Conservation (phyloP, 805 yeast genomes). For the Suhomyces sp. region DNA sequence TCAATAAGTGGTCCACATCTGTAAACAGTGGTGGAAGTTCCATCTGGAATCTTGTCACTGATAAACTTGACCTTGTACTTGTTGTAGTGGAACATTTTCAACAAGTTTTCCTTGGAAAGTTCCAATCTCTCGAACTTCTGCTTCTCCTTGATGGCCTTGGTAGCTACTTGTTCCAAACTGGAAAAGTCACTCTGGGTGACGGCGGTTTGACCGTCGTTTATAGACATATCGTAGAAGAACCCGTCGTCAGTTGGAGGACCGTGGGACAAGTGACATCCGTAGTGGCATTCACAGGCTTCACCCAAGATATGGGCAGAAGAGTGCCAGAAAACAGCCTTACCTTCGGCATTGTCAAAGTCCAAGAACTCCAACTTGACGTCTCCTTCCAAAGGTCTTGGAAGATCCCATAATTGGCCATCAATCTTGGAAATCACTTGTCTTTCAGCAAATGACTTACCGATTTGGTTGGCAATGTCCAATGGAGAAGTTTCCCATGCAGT, state of each 20-base stretch:
- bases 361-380: conserved; percentile 70
- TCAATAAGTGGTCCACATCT: conserved; percentile 97
- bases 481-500: conserved; percentile 90
- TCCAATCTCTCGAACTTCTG: conserved; percentile 93
- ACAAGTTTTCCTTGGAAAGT: conserved; percentile 84
- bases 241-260: conserved; percentile 99
- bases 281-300: conserved; percentile 95
- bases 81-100: conserved; percentile 92
- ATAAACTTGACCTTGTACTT: conserved; percentile 91
- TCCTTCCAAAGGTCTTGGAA: conserved; percentile 86
- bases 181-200: conserved; percentile 83
- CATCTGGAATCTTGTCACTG: conserved; percentile 87
- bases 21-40: conserved; percentile 93
- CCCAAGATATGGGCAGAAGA: conserved; percentile 98
- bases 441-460: conserved; percentile 85
- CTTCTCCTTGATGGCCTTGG: conserved; percentile 89
- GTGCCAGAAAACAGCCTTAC: conserved; percentile 96
- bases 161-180: conserved; percentile 79
- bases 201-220: conserved; percentile 63
- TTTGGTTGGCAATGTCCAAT: conserved; percentile 73
- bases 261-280: conserved; percentile 80
- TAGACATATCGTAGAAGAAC: conserved; percentile 93
- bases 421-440: conserved; percentile 90
- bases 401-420: conserved; percentile 84
- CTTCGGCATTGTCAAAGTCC: conserved; percentile 92